Evolutionary conservation across 2,329 filamentous ascomycete genomes (phyloP), one percentile per base, ranked within the genome.

Genomic region (Tolypocladium tundrense): DNA sequence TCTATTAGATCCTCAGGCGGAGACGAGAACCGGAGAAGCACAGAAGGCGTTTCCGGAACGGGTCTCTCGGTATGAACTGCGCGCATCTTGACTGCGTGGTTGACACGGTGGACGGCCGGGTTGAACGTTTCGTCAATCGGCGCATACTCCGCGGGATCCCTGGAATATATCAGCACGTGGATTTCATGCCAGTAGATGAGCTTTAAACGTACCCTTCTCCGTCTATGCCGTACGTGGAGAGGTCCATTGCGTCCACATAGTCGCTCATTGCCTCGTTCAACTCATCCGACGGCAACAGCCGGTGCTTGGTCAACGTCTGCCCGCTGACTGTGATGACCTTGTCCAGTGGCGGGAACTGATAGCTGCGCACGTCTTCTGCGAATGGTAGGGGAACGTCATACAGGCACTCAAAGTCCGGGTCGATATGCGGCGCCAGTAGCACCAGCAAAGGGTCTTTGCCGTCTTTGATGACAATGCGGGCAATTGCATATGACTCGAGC

Each of bases 191-290:
- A 7, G 16, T 33, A 16, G n/a, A 2, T 10, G 6, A 8, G 3
- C 9, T 40, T 39, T 14, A 4, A 61, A 65, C 79, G 66, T 73
- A 89, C 84, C 87, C 90, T 50, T 92, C 82, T 52, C 94, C 89
- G 65, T 96, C 88, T 52, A 78, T 81, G 11, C 80, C 87, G 66
- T 87, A 85, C 0, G 72, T 79, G 1, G 87, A 88, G 2, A 99
- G 76, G 66, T 97, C 92, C 93, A 99, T 96, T 9, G 84, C 85
- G 69, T 97, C 91, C 9, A 99, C 91, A 64, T 93, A 97, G 62
- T 90, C 85, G 69, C 86, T 88, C 92, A 99, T 97, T 1, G 91
- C 88, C 54, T 87, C 76, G 57, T 84, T 80, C 31, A 99, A 79
- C 39, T 89, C 84, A 2, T 88, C 80, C 11, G 78, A 86, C 0